Evolutionary conservation across 1,139 yeast genomes (phyloP).

Genomic region (Candida mesenterica): DNA sequence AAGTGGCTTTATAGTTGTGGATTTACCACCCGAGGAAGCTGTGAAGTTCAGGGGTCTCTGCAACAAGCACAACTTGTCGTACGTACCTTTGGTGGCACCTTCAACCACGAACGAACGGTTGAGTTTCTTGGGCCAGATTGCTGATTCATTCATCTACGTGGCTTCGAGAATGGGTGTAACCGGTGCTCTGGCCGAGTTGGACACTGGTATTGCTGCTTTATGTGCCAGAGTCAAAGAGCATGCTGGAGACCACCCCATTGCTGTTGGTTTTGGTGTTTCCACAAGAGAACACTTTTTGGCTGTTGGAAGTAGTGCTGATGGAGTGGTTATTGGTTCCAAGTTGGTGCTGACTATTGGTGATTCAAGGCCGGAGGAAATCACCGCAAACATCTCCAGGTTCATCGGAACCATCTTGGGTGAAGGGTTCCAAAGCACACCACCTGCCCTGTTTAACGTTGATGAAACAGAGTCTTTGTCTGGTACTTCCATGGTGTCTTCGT

Average conservation of each 20-base stretch:
- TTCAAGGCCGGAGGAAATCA: constrained; percentile 58
- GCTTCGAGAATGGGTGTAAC: constrained; percentile 98
- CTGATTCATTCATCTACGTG: constrained; percentile 93
- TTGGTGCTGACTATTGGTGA: constrained; percentile 68
- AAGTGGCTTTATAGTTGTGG: constrained; percentile 91
- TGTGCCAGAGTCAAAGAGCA: constrained; percentile 72
- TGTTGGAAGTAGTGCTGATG: constrained; percentile 81
- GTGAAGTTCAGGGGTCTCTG: constrained; percentile 76
- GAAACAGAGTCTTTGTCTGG: constrained; percentile 21
- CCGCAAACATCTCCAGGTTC: constrained; percentile 61
- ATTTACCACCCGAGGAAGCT: constrained; percentile 98
- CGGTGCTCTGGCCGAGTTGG: constrained; percentile 73
- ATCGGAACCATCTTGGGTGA: constrained; percentile 70
- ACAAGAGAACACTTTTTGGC: constrained; percentile 85
- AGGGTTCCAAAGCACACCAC: constrained; percentile 41
- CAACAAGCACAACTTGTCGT: constrained; percentile 66
- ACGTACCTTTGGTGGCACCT: constrained; percentile 94
- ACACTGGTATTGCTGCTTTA: constrained; percentile 62
- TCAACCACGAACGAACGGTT: constrained; percentile 91
- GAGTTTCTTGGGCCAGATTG: constrained; percentile 74
- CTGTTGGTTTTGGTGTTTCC: constrained; percentile 96
- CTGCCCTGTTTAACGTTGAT: constrained; percentile 27
- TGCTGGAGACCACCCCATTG: constrained; percentile 70
- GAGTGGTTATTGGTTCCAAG: constrained; percentile 93
- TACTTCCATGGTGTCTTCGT: constrained; percentile 34